Evolutionary conservation across 148 eudicot genomes (phyloP), one percentile per base, ranked within the genome.

Genomic region (Rhododendron williamsianum): DNA sequence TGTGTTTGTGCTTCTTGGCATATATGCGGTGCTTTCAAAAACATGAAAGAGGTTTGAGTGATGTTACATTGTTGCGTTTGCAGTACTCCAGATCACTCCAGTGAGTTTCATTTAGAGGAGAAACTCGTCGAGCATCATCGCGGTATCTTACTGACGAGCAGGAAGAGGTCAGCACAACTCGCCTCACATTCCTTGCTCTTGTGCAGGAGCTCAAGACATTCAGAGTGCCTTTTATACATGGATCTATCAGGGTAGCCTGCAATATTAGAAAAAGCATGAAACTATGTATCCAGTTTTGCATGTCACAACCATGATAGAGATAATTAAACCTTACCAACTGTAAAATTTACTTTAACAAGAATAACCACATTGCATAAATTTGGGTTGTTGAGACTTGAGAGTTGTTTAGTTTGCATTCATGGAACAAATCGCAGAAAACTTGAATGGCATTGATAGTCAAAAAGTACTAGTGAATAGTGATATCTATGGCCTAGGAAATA

Each of bases 41-140:
- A 51, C 13, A 36, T 21, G 76, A 52, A 52, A 23, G 36, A 84
- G n/a, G 49, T 67, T 45, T 11, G 1, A 58, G 76, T 25, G 19
- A 71, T 8, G 72, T 87, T 93, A 97, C 99, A 87, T 92, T 92
- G 91, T 93, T 63, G 60, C 83, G 82, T 90, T 90, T 90, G 89
- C 98, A 97, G 85, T 97, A 97, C 27, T 95, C 93, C 4, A 92
- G 92, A 88, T 95, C 96, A 33, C 95, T 97, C 99, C 99, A 97
- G 60, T 95, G 98, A 27, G 98, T 91, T 90, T 97, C 99, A 83
- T 95, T 92, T 7, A 97, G 94, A 83, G 93, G 93, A 84, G 94
- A 90, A 60, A 88, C 73, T 58, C 82, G 87, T 73, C 90, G 88
- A 48, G 83, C 90, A 74, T 97, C 98, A 27, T 89, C 85, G 15